Evolutionary conservation across 2,329 filamentous ascomycete genomes (phyloP).

Genomic region (Epichloe festucae): DNA sequence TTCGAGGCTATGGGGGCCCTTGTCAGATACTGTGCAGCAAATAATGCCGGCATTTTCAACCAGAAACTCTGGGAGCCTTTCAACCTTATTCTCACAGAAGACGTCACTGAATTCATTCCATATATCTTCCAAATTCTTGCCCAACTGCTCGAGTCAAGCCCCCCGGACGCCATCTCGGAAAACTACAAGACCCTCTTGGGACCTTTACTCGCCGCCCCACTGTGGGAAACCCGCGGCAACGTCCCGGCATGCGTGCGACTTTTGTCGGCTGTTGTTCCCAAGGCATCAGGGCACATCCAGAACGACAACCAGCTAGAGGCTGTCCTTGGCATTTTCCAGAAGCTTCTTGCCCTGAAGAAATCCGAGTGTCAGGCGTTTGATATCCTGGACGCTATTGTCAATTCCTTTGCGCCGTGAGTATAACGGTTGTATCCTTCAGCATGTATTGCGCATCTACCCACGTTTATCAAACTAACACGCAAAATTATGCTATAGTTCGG

Average conservation of each 20-base stretch:
- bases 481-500: constrained; percentile 27
- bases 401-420: constrained; percentile 57
- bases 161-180: constrained; percentile 63
- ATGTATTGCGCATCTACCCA: background rate
- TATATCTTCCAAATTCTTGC: constrained; percentile 95
- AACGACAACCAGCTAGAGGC: constrained; percentile 72
- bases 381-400: constrained; percentile 68
- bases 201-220: constrained; percentile 63
- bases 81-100: constrained; percentile 63
- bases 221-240: constrained; percentile 90
- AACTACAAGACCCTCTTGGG: constrained; percentile 70
- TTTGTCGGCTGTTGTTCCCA: constrained; percentile 70
- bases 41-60: constrained; percentile 62
- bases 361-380: constrained; percentile 84
- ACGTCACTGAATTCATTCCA: constrained; percentile 90
- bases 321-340: constrained; percentile 92
- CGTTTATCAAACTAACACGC: background rate
- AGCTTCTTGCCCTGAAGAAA: constrained; percentile 66
- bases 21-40: constrained; percentile 52
- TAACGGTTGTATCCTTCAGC: background rate
- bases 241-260: constrained; percentile 82
- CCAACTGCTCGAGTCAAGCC: constrained; percentile 77
- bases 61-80: constrained; percentile 73
- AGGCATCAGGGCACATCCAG: constrained; percentile 59
- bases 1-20: constrained; percentile 90